Percentiles rank a stretch among this genome's conserved stretches.
phyloP scores from a whole-genome alignment of 306 rosid genomes.

The Cucumis cinereus region DNA sequence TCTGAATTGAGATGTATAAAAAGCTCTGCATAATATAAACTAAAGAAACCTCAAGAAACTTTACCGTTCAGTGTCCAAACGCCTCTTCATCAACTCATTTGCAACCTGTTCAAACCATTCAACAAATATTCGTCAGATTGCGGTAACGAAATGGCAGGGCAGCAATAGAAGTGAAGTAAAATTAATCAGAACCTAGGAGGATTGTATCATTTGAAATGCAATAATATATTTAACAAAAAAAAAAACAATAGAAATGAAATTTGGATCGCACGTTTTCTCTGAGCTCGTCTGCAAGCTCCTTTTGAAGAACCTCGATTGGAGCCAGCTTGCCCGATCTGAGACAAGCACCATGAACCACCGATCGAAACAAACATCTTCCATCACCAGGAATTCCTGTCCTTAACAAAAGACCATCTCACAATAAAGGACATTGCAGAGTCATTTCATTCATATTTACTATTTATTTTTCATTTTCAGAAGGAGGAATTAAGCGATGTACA shows the following conservation, averaged over 20 bases:
- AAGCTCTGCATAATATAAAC: background rate
- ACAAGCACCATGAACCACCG: slow-evolving; percentile 58
- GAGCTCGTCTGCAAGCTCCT: slow-evolving; percentile 80
- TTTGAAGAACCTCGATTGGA: slow-evolving; percentile 46
- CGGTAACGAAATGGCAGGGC: background rate
- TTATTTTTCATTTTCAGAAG: background rate
- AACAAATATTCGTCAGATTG: background rate
- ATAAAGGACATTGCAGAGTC: background rate
- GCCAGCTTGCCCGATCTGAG: slow-evolving; percentile 49
- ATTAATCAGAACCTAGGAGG: background rate
- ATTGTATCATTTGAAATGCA: background rate
- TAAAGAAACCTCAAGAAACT: background rate
- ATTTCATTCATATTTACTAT: background rate
- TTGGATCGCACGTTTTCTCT: slow-evolving; percentile 37
- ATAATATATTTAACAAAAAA: background rate
- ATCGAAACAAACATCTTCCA: slow-evolving; percentile 85
- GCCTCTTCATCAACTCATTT: slow-evolving; percentile 65
- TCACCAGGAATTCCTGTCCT: slow-evolving; percentile 63
- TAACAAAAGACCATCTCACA: slow-evolving; percentile 1
- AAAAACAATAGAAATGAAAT: background rate
- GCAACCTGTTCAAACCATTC: slow-evolving; percentile 45
- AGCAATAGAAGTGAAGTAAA: background rate
- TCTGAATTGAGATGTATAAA: background rate
- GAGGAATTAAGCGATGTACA: background rate
- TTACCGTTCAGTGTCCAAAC: slow-evolving; percentile 58